Percentiles rank a stretch among this genome's conserved stretches.
These are phyloP conservation scores for Xylaria palmicola DNA, from an alignment of 495 filamentous ascomycete species.

Conservation along the genomic window DNA sequence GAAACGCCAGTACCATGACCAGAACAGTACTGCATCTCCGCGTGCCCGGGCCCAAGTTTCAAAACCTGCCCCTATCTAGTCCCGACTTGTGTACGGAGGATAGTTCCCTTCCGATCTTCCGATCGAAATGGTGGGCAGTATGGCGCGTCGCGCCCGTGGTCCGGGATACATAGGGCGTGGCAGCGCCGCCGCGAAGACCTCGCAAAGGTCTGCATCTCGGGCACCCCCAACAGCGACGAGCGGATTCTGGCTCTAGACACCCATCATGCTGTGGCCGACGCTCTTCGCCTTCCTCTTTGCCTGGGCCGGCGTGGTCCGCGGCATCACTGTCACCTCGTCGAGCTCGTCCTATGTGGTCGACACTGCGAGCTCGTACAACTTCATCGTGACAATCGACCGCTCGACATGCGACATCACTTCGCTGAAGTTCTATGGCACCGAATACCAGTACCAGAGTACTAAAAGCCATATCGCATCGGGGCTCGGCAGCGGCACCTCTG, in stretches of 20 bases:
- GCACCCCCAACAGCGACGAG: not conserved
- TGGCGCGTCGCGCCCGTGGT: not conserved
- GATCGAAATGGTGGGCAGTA: not conserved
- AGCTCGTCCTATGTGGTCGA: conserved; percentile 41
- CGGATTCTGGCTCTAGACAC: not conserved
- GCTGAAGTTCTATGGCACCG: conserved; percentile 47
- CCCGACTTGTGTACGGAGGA: conserved; percentile 6
- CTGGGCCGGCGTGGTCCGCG: conserved; percentile 24
- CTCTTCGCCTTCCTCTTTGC: conserved; percentile 20
- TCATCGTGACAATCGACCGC: conserved; percentile 49
- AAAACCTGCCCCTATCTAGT: not conserved
- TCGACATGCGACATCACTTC: conserved; percentile 56
- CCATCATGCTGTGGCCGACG: conserved; percentile 16
- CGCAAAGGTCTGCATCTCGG: not conserved
- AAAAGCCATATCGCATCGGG: conserved; percentile 57
- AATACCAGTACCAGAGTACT: conserved; percentile 48
- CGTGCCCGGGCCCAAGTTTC: not conserved
- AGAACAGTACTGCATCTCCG: not conserved
- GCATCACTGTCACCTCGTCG: conserved; percentile 31
- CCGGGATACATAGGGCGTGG: conserved; percentile 3
- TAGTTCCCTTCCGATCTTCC: not conserved
- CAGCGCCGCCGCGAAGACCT: not conserved
- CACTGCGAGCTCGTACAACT: conserved; percentile 41
- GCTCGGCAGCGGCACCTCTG: conserved; percentile 40
- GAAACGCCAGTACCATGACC: not conserved